These are phyloP conservation scores for Exophiala alcalophila DNA, from an alignment of 2,329 filamentous ascomycete species.

Conservation along the genomic window DNA sequence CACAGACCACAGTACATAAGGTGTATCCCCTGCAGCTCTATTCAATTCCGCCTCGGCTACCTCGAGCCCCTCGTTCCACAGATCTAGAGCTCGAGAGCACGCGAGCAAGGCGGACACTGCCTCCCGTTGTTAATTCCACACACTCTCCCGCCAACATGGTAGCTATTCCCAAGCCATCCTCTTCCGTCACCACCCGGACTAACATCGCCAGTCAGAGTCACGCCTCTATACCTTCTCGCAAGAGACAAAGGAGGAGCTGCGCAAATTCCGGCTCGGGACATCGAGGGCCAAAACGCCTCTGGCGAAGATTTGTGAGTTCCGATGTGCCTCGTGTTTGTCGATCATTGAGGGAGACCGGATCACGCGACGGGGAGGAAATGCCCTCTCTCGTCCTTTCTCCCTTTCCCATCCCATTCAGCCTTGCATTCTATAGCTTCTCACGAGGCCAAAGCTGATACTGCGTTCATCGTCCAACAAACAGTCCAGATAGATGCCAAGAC, in stretches of 20 bases:
- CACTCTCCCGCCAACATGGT: background rate
- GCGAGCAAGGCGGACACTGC: too few relatives aligned
- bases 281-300: slow-evolving; percentile 82
- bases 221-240: slow-evolving; percentile 89
- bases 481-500: slow-evolving; percentile 82
- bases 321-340: slow-evolving; percentile 1
- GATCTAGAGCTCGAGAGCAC: too few relatives aligned
- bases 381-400: too few relatives aligned
- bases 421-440: background rate
- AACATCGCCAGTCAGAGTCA: slow-evolving; percentile 65
- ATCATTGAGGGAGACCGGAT: background rate
- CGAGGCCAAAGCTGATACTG: slow-evolving; percentile 1
- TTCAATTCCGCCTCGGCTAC: too few relatives aligned
- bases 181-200: background rate
- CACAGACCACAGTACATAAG: too few relatives aligned
- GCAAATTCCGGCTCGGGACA: slow-evolving; percentile 90
- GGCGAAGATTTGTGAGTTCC: slow-evolving; percentile 83
- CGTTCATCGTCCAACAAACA: slow-evolving; percentile 3
- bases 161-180: background rate
- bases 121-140: too few relatives aligned
- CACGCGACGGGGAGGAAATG: background rate
- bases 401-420: too few relatives aligned
- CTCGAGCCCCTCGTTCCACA: too few relatives aligned
- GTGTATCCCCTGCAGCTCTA: too few relatives aligned
- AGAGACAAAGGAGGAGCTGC: slow-evolving; percentile 83